A percentile compares a stretch with the other conserved stretches of the same genome.
These are phyloP conservation scores for Erucastrum elatum DNA, from an alignment of 345 rosid species.

Conservation along the genomic window DNA sequence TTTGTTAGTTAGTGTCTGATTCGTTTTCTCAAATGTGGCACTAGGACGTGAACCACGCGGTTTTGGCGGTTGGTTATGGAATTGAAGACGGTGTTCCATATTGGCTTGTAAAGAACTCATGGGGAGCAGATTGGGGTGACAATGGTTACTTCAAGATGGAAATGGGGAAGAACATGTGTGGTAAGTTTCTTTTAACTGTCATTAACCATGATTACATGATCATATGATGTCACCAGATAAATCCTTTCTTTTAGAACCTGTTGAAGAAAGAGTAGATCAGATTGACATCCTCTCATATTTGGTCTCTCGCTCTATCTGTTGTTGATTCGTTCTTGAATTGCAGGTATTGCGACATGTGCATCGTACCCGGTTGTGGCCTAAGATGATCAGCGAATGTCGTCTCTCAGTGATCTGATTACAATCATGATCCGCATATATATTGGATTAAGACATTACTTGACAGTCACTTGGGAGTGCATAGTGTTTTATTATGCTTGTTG, in stretches of 20 bases:
- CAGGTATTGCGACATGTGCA: constrained; percentile 94
- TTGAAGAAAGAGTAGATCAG: background rate
- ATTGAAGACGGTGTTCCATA: constrained; percentile 73
- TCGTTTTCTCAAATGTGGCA: background rate
- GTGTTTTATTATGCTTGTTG: constrained; percentile 23
- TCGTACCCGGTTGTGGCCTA: constrained; percentile 82
- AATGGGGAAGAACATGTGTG: constrained; percentile 95
- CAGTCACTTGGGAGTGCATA: constrained; percentile 29
- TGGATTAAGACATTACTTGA: constrained; percentile 8
- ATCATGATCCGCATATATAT: constrained; percentile 5
- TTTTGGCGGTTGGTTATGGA: constrained; percentile 93
- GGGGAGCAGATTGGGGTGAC: constrained; percentile 84
- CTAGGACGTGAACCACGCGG: constrained; percentile 99
- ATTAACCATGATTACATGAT: background rate
- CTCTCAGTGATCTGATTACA: constrained; percentile 7
- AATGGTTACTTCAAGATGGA: constrained; percentile 95
- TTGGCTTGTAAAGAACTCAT: constrained; percentile 95
- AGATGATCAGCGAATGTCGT: constrained; percentile 22
- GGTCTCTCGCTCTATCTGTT: background rate
- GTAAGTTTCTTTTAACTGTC: constrained; percentile 49
- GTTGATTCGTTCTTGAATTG: constrained; percentile 26
- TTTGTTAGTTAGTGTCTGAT: background rate
- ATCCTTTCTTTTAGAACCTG: background rate
- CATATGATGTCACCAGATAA: background rate
- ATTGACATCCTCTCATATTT: background rate